These are phyloP conservation scores for Vaccinium vitisidaea DNA, from an alignment of 148 eudicot genomes.

Conservation along the genomic window DNA sequence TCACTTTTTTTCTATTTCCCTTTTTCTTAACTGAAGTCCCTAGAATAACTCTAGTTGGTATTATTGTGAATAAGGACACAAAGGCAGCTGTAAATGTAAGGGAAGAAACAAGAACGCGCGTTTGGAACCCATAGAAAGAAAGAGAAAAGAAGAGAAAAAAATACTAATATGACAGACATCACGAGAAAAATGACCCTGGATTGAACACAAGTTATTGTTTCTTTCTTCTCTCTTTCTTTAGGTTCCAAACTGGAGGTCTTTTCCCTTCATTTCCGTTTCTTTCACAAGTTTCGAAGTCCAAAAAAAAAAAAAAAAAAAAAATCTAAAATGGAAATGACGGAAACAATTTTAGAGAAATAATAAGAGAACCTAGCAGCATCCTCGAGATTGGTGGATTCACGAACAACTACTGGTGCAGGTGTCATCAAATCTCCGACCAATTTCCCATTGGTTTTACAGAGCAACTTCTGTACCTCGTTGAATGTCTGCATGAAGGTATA, in stretches of 20 bases:
- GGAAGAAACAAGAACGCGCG: neutral
- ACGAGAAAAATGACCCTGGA: neutral
- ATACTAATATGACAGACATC: neutral
- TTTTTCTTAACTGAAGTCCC: neutral
- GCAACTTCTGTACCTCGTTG: slow-evolving; percentile 78
- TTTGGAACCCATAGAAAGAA: neutral
- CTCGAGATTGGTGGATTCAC: slow-evolving; percentile 83
- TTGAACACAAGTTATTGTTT: neutral
- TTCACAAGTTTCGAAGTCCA: neutral
- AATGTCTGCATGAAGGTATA: slow-evolving; percentile 50
- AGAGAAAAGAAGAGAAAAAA: neutral
- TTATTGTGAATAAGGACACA: neutral
- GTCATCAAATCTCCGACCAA: slow-evolving; percentile 93
- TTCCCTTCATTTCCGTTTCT: neutral
- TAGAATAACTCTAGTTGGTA: neutral
- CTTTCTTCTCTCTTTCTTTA: neutral
- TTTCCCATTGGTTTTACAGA: slow-evolving; percentile 78
- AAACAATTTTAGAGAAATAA: neutral
- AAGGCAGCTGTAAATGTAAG: neutral
- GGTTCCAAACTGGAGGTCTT: neutral
- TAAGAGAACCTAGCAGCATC: slow-evolving; percentile 82
- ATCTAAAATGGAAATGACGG: neutral
- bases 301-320: neutral
- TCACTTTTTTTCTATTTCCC: neutral
- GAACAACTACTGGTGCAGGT: slow-evolving; percentile 72